These are phyloP conservation scores for Trichoderma afroharzianum DNA, from an alignment of 2,329 filamentous ascomycete species.

Conservation along the genomic window DNA sequence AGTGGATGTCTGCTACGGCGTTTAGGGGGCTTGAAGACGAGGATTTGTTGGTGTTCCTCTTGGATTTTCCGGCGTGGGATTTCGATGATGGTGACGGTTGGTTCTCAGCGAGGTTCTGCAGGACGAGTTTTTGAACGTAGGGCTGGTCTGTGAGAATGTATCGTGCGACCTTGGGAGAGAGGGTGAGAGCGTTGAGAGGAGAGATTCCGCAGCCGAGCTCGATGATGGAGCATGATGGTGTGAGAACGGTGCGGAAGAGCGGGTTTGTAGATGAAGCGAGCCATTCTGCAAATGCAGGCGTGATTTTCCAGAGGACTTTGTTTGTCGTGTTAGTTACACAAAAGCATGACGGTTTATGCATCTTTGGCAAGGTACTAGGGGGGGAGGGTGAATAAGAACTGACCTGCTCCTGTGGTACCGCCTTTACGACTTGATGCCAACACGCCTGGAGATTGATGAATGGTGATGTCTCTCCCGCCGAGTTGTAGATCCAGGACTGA, in stretches of 20 bases:
- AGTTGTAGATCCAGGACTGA: constrained; percentile 64
- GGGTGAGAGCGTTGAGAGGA: constrained; percentile 67
- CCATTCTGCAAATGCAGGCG: constrained; percentile 79
- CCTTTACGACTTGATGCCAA: constrained; percentile 70
- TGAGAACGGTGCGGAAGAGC: constrained; percentile 46
- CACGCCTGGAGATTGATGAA: constrained; percentile 80
- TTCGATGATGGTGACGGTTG: constrained; percentile 12
- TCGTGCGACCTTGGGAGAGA: constrained; percentile 57
- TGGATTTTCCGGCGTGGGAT: not conserved
- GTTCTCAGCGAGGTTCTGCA: constrained; percentile 71
- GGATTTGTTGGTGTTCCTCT: not conserved
- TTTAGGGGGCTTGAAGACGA: not conserved
- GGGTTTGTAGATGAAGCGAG: constrained; percentile 61
- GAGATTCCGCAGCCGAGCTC: constrained; percentile 90
- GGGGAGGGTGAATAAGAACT: constrained; percentile 18
- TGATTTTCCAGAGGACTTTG: constrained; percentile 88
- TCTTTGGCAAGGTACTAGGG: not conserved
- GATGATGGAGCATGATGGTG: constrained; percentile 55
- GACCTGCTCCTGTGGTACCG: constrained; percentile 53
- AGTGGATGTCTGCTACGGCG: constrained; percentile 39
- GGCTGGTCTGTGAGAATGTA: constrained; percentile 85
- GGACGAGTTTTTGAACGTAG: constrained; percentile 76
- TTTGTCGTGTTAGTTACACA: not conserved
- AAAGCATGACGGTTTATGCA: not conserved
- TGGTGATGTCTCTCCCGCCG: constrained; percentile 64